Evolutionary conservation across 352 stramenopile species (phyloP), one percentile per base, ranked within the genome.

Genomic region (Pythium rishiriense): DNA sequence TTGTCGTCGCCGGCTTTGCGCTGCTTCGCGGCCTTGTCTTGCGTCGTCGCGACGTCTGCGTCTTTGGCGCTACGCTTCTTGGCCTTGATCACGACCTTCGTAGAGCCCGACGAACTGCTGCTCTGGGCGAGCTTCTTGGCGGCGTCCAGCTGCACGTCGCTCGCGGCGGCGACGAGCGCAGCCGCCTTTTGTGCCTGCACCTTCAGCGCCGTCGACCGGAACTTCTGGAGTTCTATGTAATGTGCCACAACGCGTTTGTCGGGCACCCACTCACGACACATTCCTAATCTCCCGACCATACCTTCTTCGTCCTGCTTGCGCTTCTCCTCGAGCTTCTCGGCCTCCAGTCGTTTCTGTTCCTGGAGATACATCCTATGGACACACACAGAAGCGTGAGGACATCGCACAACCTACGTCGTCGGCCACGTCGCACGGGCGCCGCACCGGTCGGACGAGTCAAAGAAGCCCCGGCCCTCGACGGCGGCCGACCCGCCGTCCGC

Each of bases 381-480:
- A 41, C 46, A 64, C 45, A 17, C 24, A 53, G 33, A 51, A 12
- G 41, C 14, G 9, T 25, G 35, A 37, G 11, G 31, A 37, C 6
- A 37, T 37, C 31, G 31, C 31, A 37, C 11, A 37, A 11, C 31
- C 11, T 11, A 11, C 11, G 6, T 37, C 31, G 6, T 11, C 11
- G 31, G 58, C 12, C 8, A 50, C 31, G 31, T 42, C n/a, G n/a
- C n/a, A n/a, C n/a, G n/a, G 14, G 8, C 7, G 19, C 22, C 58
- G 31, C 35, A 79, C 58, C 83, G 71, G 56, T 94, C 85, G 39
- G 83, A 92, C 54, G 83, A 64, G 64, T 92, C 85, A 33, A 90
- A 75, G 58, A 94, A 83, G 11, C 83, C 81, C 17, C 79, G 81
- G 7, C 76, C 78, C 51, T 75, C 74, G 49, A 75, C 69, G 25